These are phyloP conservation scores for Beauveria sp. DNA, from an alignment of 2,329 filamentous ascomycete species.

Conservation along the genomic window DNA sequence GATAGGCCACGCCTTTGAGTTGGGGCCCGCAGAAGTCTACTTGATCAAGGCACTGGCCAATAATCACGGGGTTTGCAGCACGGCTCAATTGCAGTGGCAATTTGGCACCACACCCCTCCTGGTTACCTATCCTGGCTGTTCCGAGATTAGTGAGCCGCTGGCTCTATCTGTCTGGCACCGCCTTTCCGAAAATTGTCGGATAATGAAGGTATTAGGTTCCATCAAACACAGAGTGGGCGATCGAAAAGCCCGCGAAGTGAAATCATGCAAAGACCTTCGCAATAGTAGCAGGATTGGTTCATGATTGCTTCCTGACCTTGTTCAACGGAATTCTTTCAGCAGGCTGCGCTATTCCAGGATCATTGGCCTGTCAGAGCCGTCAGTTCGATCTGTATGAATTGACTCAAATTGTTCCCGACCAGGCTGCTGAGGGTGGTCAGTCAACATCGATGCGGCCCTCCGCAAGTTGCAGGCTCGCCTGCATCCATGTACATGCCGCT, in stretches of 20 bases:
- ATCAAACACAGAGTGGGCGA: not conserved
- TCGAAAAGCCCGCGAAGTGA: not conserved
- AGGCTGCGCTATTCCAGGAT: not conserved
- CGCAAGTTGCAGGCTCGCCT: not conserved
- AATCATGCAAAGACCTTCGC: not conserved
- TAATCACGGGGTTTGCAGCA: not conserved
- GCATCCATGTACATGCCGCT: not conserved
- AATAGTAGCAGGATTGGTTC: not conserved
- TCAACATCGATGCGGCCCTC: not conserved
- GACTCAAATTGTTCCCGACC: not conserved
- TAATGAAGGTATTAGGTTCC: not conserved
- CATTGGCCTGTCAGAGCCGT: not conserved
- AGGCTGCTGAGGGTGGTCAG: not conserved
- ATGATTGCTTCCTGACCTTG: not conserved
- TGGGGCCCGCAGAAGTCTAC: not conserved
- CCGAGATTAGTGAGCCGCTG: constrained; percentile 6
- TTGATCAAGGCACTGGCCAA: constrained; percentile 9
- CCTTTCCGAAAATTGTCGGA: constrained; percentile 9
- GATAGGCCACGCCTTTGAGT: not conserved
- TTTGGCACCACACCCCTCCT: constrained; percentile 3
- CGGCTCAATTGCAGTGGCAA: not conserved
- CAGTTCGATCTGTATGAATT: not conserved
- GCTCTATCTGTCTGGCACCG: not conserved
- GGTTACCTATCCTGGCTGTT: not conserved
- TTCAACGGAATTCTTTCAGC: too few species aligned